Percentiles rank a stretch among this genome's conserved stretches.
Evolutionary conservation across 306 rosid genomes (phyloP).

Genomic region (Crataegus laevigata): DNA sequence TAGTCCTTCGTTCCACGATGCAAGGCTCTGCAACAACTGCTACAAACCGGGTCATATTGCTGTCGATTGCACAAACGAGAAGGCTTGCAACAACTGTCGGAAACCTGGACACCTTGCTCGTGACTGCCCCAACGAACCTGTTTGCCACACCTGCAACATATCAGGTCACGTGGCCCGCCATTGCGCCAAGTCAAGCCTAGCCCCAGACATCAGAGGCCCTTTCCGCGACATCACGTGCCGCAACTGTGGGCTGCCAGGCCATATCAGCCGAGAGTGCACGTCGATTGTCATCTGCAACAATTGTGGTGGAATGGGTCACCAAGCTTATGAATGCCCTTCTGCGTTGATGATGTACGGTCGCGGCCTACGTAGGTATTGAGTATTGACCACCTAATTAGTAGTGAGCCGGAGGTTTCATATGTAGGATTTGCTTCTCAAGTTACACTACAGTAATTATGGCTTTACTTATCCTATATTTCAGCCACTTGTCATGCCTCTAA

Average conservation of each 20-base stretch:
- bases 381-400: not conserved
- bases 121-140: constrained; percentile 12
- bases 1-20: constrained; percentile 1
- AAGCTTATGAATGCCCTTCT: constrained; percentile 15
- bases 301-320: constrained; percentile 22
- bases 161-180: constrained; percentile 21
- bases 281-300: constrained; percentile 13
- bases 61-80: constrained; percentile 8
- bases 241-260: constrained; percentile 8
- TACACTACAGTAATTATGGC: not conserved
- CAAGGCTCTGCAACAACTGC: constrained; percentile 23
- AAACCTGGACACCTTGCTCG: constrained; percentile 21
- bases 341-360: not conserved
- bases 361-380: not conserved
- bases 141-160: constrained; percentile 18
- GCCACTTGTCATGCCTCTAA: too few species aligned
- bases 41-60: constrained; percentile 24
- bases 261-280: constrained; percentile 8
- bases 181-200: constrained; percentile 1
- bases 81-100: constrained; percentile 15
- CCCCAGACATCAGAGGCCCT: not conserved
- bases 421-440: not conserved
- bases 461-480: not conserved
- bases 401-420: not conserved
- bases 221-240: constrained; percentile 1